Percentiles rank a stretch among this genome's conserved stretches.
phyloP scores from a whole-genome alignment of 768 basidiomycete species.

The Lentinus tigrinus region DNA sequence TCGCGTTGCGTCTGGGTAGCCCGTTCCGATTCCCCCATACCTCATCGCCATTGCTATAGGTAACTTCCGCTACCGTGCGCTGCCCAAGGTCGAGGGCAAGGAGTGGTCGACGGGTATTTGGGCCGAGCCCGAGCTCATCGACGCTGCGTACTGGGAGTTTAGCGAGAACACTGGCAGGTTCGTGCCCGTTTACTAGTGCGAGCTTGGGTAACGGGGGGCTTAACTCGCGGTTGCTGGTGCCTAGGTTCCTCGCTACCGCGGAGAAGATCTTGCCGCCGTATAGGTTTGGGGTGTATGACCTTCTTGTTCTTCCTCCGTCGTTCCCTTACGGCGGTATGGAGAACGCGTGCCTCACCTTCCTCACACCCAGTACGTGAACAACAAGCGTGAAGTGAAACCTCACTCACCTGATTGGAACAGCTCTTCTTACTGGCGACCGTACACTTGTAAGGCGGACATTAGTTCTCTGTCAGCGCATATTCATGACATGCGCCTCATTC shows the following conservation, averaged over 20 bases:
- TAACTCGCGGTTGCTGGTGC: no score
- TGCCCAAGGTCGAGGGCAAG: slow-evolving; percentile 57
- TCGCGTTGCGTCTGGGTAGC: slow-evolving; percentile 40
- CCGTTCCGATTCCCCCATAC: slow-evolving; percentile 85
- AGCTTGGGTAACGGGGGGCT: no score
- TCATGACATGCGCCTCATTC: background rate
- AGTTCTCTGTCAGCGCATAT: background rate
- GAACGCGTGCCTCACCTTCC: slow-evolving; percentile 85
- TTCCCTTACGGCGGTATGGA: slow-evolving; percentile 97
- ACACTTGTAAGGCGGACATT: slow-evolving; percentile 44
- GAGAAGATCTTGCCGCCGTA: slow-evolving; percentile 78
- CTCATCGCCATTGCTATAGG: slow-evolving; percentile 91
- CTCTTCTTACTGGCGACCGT: slow-evolving; percentile 84
- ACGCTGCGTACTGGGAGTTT: slow-evolving; percentile 84
- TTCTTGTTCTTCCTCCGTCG: slow-evolving; percentile 84
- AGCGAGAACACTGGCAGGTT: slow-evolving; percentile 80
- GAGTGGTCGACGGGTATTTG: slow-evolving; percentile 86
- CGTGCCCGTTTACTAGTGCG: slow-evolving; percentile 1
- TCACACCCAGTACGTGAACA: slow-evolving; percentile 70
- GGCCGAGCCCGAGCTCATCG: slow-evolving; percentile 85
- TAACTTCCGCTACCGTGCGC: slow-evolving; percentile 71
- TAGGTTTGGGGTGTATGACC: slow-evolving; percentile 83
- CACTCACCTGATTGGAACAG: slow-evolving; percentile 30
- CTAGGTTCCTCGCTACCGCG: slow-evolving; percentile 74
- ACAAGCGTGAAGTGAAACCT: background rate